A percentile compares a stretch with the other conserved stretches of the same genome.
phyloP scores from a whole-genome alignment of 139 green algal genomes.

The Chlamydomonas sp. region DNA sequence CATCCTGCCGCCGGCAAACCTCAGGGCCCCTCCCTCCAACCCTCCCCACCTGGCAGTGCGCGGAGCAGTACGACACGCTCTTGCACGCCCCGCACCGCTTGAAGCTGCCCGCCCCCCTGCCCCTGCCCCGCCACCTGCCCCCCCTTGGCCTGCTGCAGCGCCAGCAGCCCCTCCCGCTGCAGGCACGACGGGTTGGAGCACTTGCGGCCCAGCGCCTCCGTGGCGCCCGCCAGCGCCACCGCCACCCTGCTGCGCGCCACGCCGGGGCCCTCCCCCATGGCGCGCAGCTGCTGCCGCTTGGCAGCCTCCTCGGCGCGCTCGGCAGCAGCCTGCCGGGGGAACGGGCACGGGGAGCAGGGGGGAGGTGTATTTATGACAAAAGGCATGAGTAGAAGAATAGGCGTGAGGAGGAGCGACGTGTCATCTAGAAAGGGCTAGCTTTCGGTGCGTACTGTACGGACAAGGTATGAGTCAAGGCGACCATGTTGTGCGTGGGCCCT shows the following conservation, averaged over 20 bases:
- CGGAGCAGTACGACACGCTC: conserved; percentile 40
- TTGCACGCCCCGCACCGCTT: conserved; percentile 58
- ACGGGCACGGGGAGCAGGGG: not conserved
- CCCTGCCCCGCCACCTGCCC: not conserved
- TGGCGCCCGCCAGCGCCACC: conserved; percentile 33
- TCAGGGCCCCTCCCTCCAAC: not conserved
- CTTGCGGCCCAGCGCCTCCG: conserved; percentile 39
- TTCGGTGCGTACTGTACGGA: too few species aligned
- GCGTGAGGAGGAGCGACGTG: too few species aligned
- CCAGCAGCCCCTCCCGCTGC: conserved; percentile 26
- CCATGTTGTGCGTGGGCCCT: not conserved
- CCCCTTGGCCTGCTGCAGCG: not conserved
- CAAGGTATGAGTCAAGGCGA: not conserved
- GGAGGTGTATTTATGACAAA: not conserved
- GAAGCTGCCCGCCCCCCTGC: conserved; percentile 24
- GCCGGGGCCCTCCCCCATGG: conserved; percentile 36
- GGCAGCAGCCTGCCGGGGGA: not conserved
- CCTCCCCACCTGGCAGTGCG: conserved; percentile 37
- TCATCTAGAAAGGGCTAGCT: too few species aligned
- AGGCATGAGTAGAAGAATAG: too few species aligned
- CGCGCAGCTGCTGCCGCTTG: conserved; percentile 28
- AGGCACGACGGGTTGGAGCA: conserved; percentile 43
- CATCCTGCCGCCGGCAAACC: too few species aligned
- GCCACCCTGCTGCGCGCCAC: conserved; percentile 28
- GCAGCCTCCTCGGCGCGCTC: conserved; percentile 16